Percentiles rank a stretch among this genome's conserved stretches.
phyloP scores from a whole-genome alignment of 2,329 filamentous ascomycete genomes.

The Cercospora zeae-maydis region DNA sequence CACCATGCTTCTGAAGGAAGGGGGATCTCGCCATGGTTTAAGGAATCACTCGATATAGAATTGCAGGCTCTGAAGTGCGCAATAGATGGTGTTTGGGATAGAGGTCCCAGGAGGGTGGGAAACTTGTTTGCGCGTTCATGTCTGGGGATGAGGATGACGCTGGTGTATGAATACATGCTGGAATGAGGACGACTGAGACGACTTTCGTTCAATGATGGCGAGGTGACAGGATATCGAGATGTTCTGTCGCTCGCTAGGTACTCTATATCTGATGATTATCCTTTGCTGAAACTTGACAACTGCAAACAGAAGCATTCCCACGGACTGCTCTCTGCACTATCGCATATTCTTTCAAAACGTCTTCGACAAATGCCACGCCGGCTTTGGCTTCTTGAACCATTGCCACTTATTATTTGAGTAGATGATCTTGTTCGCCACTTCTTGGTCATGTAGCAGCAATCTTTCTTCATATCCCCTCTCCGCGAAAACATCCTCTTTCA shows the following conservation, averaged over 20 bases:
- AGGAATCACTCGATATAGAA: neutral
- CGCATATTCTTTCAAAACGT: conserved; percentile 14
- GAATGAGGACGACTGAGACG: neutral
- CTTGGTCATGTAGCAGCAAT: conserved; percentile 22
- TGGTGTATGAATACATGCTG: neutral
- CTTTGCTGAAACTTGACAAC: neutral
- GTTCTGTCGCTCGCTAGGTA: neutral
- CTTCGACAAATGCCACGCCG: conserved; percentile 17
- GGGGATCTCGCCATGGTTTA: neutral
- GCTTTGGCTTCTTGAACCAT: conserved; percentile 22
- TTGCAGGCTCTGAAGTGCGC: neutral
- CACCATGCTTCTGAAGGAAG: conserved; percentile 8
- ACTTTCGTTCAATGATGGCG: neutral
- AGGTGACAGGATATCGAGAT: neutral
- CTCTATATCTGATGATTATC: neutral
- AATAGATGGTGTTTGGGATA: neutral
- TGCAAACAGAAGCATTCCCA: neutral
- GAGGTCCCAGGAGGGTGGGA: neutral
- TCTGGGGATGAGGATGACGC: neutral
- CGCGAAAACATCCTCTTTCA: conserved; percentile 29
- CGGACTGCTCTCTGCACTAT: neutral
- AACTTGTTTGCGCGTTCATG: neutral
- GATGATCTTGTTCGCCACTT: conserved; percentile 19
- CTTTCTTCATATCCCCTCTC: conserved; percentile 23
- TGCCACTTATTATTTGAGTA: conserved; percentile 22